Evolutionary conservation across 176 grass and related monocot species (phyloP).

Genomic region (Aegilops speltoides): DNA sequence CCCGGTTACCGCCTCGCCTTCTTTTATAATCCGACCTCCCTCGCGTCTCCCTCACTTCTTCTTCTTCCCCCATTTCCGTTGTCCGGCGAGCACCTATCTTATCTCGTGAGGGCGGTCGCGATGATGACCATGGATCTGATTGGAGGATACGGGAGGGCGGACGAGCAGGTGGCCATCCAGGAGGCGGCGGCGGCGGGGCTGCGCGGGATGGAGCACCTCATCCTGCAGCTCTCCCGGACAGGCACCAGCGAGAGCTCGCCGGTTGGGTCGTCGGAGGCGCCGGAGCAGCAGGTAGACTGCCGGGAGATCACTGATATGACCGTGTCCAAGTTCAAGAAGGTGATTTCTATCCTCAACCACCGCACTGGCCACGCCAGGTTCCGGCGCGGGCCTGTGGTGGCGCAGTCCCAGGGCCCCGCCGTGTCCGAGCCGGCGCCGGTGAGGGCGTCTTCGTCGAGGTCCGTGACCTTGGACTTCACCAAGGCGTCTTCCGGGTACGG

Average conservation of each 20-base stretch:
- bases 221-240: slow-evolving; percentile 52
- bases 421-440: neutral
- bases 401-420: slow-evolving; percentile 27
- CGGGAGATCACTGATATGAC: slow-evolving; percentile 74
- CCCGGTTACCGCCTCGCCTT: neutral
- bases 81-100: slow-evolving; percentile 17
- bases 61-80: neutral
- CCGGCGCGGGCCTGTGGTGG: slow-evolving; percentile 55
- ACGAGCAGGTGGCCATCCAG: slow-evolving; percentile 77
- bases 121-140: slow-evolving; percentile 61
- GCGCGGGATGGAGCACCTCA: slow-evolving; percentile 70
- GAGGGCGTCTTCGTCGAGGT: neutral
- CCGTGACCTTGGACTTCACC: slow-evolving; percentile 53
- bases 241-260: slow-evolving; percentile 30
- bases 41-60: neutral
- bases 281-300: slow-evolving; percentile 42
- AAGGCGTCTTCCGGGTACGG: slow-evolving; percentile 6
- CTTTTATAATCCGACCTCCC: slow-evolving; percentile 17
- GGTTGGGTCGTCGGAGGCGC: neutral
- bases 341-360: slow-evolving; percentile 85
- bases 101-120: neutral
- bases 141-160: slow-evolving; percentile 45
- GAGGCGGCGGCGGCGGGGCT: slow-evolving; percentile 68
- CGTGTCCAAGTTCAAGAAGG: slow-evolving; percentile 83
- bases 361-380: slow-evolving; percentile 87